phyloP scores from a whole-genome alignment of 2,329 filamentous ascomycete genomes.

The Polytolypa hystricis region DNA sequence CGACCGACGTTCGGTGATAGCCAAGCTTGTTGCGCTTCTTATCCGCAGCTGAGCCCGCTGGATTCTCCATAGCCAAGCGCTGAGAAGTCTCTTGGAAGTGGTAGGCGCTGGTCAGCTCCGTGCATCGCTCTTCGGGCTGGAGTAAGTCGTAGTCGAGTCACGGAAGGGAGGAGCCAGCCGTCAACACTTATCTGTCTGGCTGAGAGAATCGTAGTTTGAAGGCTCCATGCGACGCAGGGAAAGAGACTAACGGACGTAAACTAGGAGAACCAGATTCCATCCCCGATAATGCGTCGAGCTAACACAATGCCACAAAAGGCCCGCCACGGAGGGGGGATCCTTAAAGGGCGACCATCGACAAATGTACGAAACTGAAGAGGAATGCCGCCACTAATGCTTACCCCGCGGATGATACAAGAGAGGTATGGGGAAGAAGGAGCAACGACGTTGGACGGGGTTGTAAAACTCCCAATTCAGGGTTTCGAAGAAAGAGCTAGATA shows the following conservation, averaged over 20 bases:
- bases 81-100: slow-evolving; percentile 23
- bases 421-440: slow-evolving; percentile 3
- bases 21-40: slow-evolving; percentile 84
- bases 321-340: slow-evolving; percentile 6
- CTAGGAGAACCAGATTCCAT: slow-evolving; percentile 12
- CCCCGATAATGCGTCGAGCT: slow-evolving; percentile 10
- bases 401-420: slow-evolving; percentile 6
- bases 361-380: slow-evolving; percentile 5
- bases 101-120: slow-evolving; percentile 24
- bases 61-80: slow-evolving; percentile 25
- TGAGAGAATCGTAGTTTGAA: neutral
- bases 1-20: slow-evolving; percentile 89
- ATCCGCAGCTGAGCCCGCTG: slow-evolving; percentile 36
- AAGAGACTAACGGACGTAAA: slow-evolving; percentile 6
- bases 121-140: slow-evolving; percentile 30
- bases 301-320: slow-evolving; percentile 9
- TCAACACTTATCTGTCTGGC: neutral
- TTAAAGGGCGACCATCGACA: slow-evolving; percentile 8
- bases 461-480: slow-evolving; percentile 10
- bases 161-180: slow-evolving; percentile 1
- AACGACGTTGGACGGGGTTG: neutral
- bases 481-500: slow-evolving; percentile 11
- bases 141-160: slow-evolving; percentile 10
- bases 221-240: slow-evolving; percentile 8
- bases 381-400: slow-evolving; percentile 3